Conservation (phyloP, 169 alveolate species). For the Eimeria sp. region DNA sequence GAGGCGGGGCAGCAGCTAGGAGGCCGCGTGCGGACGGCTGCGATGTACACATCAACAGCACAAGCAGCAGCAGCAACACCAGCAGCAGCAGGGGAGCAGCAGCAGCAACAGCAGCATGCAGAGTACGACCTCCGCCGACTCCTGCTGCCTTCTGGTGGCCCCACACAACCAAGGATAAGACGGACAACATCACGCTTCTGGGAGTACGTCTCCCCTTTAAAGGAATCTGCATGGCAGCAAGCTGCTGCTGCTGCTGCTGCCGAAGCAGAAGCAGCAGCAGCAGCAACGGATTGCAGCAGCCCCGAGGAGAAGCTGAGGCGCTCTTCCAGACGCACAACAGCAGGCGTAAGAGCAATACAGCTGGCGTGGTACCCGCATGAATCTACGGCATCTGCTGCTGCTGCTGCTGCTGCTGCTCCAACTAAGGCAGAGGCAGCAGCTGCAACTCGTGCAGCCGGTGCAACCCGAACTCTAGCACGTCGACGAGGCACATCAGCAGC, state of each 20-base stretch:
- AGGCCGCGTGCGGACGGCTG: constrained; percentile 46
- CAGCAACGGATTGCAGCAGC: not conserved
- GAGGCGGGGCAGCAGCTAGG: constrained; percentile 63
- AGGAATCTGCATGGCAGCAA: not conserved
- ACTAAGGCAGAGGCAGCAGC: not conserved
- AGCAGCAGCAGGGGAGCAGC: no score
- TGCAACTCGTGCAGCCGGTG: not conserved
- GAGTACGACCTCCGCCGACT: not conserved
- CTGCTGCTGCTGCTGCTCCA: constrained; percentile 26
- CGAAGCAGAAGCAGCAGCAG: not conserved
- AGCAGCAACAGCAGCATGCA: no score
- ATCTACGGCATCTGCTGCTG: not conserved
- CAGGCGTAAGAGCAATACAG: no score
- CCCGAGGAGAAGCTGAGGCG: not conserved
- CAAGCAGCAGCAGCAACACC: no score
- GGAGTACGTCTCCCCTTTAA: not conserved
- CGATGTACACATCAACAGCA: not conserved
- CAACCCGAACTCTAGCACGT: not conserved
- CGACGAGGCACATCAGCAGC: not conserved
- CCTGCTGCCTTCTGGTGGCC: constrained; percentile 9
- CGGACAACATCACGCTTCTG: not conserved
- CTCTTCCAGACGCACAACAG: not conserved
- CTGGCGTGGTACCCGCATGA: no score
- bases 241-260: not conserved
- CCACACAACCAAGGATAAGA: no score